Percentiles rank a stretch among this genome's conserved stretches.
Conservation (phyloP, 1,284 basidiomycete species). For the Leucoagaricus sp. region DNA sequence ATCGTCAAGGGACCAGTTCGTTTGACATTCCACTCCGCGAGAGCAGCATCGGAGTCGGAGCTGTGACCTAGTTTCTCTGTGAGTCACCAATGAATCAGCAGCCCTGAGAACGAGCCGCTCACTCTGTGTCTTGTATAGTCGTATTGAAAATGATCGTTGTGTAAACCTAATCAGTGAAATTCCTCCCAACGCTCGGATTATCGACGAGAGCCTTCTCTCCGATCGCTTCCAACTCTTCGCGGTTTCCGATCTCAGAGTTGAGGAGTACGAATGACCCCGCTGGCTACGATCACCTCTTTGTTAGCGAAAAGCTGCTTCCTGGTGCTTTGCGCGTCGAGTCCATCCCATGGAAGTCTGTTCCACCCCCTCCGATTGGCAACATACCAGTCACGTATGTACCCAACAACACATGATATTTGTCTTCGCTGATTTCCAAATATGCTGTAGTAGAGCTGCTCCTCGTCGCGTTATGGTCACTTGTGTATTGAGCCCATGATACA, state of each 20-base stretch:
- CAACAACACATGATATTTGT: slow-evolving; percentile 41
- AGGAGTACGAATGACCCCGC: slow-evolving; percentile 24
- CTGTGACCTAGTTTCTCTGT: no score
- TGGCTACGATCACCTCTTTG: slow-evolving; percentile 25
- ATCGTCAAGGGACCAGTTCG: no score
- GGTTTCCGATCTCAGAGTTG: slow-evolving; percentile 26
- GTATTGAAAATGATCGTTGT: neutral
- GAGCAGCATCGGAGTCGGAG: no score
- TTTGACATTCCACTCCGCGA: no score
- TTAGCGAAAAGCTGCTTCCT: slow-evolving; percentile 9
- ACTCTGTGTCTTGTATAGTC: slow-evolving; percentile 12
- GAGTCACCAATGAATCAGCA: no score
- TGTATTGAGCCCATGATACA: slow-evolving; percentile 13
- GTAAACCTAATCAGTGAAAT: slow-evolving; percentile 16
- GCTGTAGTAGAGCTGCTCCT: slow-evolving; percentile 41
- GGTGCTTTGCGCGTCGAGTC: slow-evolving; percentile 11
- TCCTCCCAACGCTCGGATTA: slow-evolving; percentile 20
- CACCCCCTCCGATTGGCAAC: slow-evolving; percentile 10
- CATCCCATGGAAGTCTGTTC: slow-evolving; percentile 8
- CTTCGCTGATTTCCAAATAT: slow-evolving; percentile 35
- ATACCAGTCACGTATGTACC: slow-evolving; percentile 28
- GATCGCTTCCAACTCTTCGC: slow-evolving; percentile 17
- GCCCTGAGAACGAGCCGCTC: no score
- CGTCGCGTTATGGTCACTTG: slow-evolving; percentile 28
- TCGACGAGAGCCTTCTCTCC: slow-evolving; percentile 20